Conservation (phyloP, 805 yeast genomes). For the Naumovozyma castellii region DNA sequence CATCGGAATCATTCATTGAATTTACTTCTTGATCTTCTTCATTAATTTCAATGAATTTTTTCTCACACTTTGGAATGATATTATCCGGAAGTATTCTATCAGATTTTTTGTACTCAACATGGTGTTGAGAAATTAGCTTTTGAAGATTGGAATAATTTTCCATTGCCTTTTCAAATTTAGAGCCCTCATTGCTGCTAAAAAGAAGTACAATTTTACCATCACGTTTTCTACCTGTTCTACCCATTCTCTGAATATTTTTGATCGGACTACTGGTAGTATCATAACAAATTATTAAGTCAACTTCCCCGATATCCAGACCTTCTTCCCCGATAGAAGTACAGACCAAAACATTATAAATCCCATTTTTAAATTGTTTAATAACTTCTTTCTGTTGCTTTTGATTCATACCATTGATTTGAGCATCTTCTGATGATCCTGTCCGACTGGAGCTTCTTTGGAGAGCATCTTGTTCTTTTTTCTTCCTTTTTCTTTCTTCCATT, state of each 20-base stretch:
- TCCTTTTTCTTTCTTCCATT: constrained; percentile 25
- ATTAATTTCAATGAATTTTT: constrained; percentile 54
- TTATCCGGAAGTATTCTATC: constrained; percentile 62
- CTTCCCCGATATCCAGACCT: constrained; percentile 97
- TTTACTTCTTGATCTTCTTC: constrained; percentile 52
- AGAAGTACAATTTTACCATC: constrained; percentile 74
- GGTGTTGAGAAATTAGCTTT: constrained; percentile 46
- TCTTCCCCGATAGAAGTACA: constrained; percentile 98
- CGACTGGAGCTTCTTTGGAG: constrained; percentile 33
- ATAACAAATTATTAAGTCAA: constrained; percentile 83
- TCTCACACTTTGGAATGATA: constrained; percentile 46
- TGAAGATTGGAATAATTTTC: constrained; percentile 75
- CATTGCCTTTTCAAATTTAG: constrained; percentile 76
- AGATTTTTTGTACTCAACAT: constrained; percentile 36
- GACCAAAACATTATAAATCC: constrained; percentile 68
- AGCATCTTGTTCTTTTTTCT: constrained; percentile 27
- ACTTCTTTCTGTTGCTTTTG: constrained; percentile 80
- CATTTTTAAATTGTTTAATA: constrained; percentile 62
- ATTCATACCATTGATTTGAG: constrained; percentile 77
- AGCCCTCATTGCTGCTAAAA: constrained; percentile 66
- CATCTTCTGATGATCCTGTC: constrained; percentile 61
- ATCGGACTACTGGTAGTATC: constrained; percentile 93
- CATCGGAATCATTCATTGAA: constrained; percentile 53
- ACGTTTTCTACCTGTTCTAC: constrained; percentile 93
- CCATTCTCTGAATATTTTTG: constrained; percentile 90